Evolutionary conservation across 2,329 filamentous ascomycete species (phyloP), one percentile per base, ranked within the genome.

Genomic region (Trichoderma breve): DNA sequence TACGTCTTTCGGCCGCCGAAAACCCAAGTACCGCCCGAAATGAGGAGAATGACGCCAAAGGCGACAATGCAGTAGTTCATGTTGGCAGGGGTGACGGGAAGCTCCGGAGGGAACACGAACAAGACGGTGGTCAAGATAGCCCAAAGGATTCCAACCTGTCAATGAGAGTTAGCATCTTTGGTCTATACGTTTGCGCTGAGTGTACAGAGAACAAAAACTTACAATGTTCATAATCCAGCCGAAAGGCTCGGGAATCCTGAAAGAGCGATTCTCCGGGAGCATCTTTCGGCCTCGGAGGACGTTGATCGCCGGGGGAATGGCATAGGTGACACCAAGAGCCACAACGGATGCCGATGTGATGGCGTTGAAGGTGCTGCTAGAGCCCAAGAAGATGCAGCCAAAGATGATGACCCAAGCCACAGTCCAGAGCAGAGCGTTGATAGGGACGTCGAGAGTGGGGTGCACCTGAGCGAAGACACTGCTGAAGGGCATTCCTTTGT

Each of bases 301-400:
- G 75, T 94, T 92, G 76, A 95, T 90, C 1, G 87, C 83, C 36
- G 92, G 88, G 0, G 93, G 93, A 36, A 95, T 93, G 11, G 88
- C 92, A 76, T 95, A 95, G 1, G 91, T 92, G 18, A 95, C 83
- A 8, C 90, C 90, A 0, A 95, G 86, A 2, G 92, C 88, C 43
- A 94, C 92, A 0, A 95, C 92, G 0, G 90, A 92, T 0, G 91
- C 89, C 0, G 90, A 89, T 1, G 92, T 87, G 74, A 94, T 92
- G 18, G 92, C 91, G 64, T 91, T 93, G 80, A 94, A 93, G 0
- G 91, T 91, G 75, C 86, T 81, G 26, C 80, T 84, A 2, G 89
- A 92, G 15, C 91, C 92, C 7, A 94, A 84, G 78, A 93, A 91
- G 76, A 93, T 91, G 72, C 88, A 85, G 0, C 92, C 92, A 71